These are phyloP conservation scores for Aureobasidium subglaciale DNA, from an alignment of 2,329 filamentous ascomycete genomes.

Conservation along the genomic window DNA sequence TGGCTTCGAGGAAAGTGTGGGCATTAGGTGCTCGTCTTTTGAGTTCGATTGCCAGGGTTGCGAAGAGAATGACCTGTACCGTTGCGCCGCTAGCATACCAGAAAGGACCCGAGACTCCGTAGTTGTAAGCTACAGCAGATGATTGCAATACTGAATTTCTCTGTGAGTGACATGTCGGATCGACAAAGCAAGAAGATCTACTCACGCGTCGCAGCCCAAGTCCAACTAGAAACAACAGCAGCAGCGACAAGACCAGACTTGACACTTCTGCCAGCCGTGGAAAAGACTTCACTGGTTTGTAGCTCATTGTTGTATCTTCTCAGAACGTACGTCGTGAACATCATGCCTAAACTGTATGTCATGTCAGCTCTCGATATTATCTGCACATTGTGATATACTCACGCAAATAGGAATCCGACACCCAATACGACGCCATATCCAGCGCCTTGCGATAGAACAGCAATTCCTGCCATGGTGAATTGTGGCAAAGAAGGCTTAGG, in stretches of 20 bases:
- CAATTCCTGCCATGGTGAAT: slow-evolving; percentile 10
- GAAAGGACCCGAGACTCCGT: slow-evolving; percentile 58
- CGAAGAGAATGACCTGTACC: slow-evolving; percentile 82
- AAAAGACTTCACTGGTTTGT: slow-evolving; percentile 91
- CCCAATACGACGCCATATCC: slow-evolving; percentile 75
- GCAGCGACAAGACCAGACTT: slow-evolving; percentile 83
- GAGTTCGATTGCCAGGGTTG: slow-evolving; percentile 81
- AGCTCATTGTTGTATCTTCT: slow-evolving; percentile 68
- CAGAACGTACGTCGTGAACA: slow-evolving; percentile 62
- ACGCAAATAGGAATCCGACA: slow-evolving; percentile 65
- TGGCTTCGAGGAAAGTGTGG: slow-evolving; percentile 69
- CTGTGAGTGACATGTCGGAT: too few species aligned
- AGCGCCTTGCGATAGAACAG: slow-evolving; percentile 50
- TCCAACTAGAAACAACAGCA: slow-evolving; percentile 90
- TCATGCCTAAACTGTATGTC: slow-evolving; percentile 58
- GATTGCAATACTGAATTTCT: slow-evolving; percentile 67
- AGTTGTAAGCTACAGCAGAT: slow-evolving; percentile 70
- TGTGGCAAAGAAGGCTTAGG: not conserved
- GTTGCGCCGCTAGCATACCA: slow-evolving; percentile 64
- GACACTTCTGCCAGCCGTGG: slow-evolving; percentile 76
- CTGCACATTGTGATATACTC: slow-evolving; percentile 19
- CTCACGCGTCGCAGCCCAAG: slow-evolving; percentile 68
- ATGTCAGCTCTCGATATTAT: slow-evolving; percentile 17
- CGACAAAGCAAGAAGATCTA: not conserved
- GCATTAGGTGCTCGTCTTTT: slow-evolving; percentile 84